Base-by-base conservation (phyloP, 2,329 filamentous ascomycete genomes). In the Colletotrichum tropicicola region DNA sequence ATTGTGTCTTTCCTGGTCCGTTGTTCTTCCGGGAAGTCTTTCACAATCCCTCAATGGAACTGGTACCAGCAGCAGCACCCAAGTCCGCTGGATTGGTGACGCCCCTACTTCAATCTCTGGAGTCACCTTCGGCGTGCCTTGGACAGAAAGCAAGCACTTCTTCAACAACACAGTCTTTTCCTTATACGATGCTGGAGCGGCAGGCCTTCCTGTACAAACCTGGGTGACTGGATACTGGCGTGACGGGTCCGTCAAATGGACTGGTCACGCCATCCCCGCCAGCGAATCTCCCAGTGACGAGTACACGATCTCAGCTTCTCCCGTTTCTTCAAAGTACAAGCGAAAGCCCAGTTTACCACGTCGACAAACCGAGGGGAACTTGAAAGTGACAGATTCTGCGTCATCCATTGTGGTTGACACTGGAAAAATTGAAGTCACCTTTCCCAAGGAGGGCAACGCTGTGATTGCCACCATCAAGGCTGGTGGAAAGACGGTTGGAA, bases 221-320 rank as follows among this genome's bases (percentile, higher is more conserved):
- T 88, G 87, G 86, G 76, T 81, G 3, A 88, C 83, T 0, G 85
- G 82, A 0, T 86, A 85, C 70, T 89, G 87, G 87, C 79, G 82
- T 1, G 87, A 89, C 73, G 85, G 83, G 23, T 87, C 87, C 0
- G 78, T 88, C 54, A 89, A 89, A 70, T 89, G 87, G 87, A 87
- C 83, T 3, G 86, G 80, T 0, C 87, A 89, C 69, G 85, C 87
- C 0, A 75, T 89, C 43, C 73, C 79, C 10, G 80, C 75, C 4
- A 79, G 78, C 0, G 78, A 81, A 2, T 69, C 68, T 0, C 70
- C 79, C 2, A 70, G 76, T 3, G 77, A 80, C 2, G 76, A 77
- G n/a, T 86, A 86, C 69, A 80, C 74, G 0, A 59, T 74, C 57
- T 56, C n/a, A 54, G 58, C 25, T 43, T 59, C 41, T 49, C 58